These are phyloP conservation scores for Paspalum vaginatum DNA, from an alignment of 176 grass and related monocot species.

Conservation along the genomic window DNA sequence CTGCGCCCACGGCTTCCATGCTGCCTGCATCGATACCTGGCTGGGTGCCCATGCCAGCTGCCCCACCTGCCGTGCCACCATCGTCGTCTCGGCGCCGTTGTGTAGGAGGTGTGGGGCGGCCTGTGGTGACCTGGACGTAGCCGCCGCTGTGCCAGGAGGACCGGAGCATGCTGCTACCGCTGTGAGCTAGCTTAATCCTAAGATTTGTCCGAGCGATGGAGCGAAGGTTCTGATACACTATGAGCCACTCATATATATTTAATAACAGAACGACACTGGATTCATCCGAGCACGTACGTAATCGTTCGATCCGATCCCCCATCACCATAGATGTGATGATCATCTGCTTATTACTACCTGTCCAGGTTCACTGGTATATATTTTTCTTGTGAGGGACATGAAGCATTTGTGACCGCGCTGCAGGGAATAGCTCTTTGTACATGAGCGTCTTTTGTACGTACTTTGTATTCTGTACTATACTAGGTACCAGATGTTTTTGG, in stretches of 20 bases:
- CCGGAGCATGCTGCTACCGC: neutral
- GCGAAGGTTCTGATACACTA: neutral
- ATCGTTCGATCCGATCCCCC: no score
- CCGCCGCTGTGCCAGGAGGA: neutral
- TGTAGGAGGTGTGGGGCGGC: conserved; percentile 55
- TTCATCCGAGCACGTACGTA: no score
- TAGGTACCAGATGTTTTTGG: no score
- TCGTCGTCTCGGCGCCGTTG: neutral
- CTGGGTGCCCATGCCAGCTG: conserved; percentile 46
- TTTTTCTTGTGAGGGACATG: neutral
- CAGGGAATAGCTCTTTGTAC: neutral
- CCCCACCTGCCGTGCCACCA: conserved; percentile 54
- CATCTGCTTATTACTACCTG: neutral
- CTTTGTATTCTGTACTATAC: no score
- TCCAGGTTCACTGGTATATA: neutral
- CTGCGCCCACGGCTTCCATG: conserved; percentile 66
- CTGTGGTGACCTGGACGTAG: neutral
- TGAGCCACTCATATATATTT: no score
- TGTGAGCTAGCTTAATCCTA: neutral
- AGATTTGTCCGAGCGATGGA: neutral
- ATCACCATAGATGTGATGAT: no score
- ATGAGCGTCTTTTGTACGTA: neutral
- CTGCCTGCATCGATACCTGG: conserved; percentile 63
- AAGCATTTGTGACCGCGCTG: neutral
- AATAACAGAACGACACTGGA: no score